Percentiles rank a stretch among this genome's conserved stretches.
phyloP scores from a whole-genome alignment of 331 rosid species.

The Rhamnella rubrinervis region DNA sequence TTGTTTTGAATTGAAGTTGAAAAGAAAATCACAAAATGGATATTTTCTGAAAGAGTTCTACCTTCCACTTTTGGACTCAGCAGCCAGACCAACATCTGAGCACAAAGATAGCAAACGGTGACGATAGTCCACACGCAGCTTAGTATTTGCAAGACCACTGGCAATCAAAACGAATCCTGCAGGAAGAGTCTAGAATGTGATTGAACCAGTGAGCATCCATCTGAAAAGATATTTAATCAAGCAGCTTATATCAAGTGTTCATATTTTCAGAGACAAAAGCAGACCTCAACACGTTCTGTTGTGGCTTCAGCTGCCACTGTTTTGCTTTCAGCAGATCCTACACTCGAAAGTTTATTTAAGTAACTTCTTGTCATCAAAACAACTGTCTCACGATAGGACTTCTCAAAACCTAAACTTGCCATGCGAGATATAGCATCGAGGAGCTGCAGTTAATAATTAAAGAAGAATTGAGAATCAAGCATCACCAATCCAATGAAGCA shows the following conservation, averaged over 20 bases:
- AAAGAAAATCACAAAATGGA: conserved; percentile 20
- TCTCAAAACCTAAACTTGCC: conserved; percentile 98
- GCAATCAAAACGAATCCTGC: conserved; percentile 93
- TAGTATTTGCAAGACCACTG: conserved; percentile 63
- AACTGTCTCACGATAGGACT: conserved; percentile 97
- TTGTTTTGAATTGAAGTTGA: conserved; percentile 12
- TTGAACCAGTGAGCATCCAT: conserved; percentile 87
- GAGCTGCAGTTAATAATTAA: conserved; percentile 51
- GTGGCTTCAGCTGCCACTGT: conserved; percentile 89
- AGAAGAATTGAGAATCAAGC: conserved; percentile 11
- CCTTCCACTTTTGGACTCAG: conserved; percentile 98
- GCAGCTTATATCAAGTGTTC: conserved; percentile 33
- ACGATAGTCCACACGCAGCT: conserved; percentile 84
- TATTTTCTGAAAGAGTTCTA: conserved; percentile 30
- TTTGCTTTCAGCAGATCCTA: conserved; percentile 91
- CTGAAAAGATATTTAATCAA: conserved; percentile 35
- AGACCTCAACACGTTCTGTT: conserved; percentile 92
- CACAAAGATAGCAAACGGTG: conserved; percentile 88
- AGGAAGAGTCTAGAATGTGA: conserved; percentile 95
- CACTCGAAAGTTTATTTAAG: conserved; percentile 75
- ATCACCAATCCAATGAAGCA: conserved; percentile 3
- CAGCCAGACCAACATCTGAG: conserved; percentile 97
- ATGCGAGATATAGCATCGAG: conserved; percentile 93
- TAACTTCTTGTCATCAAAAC: conserved; percentile 97
- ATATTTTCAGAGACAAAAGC: conserved; percentile 29